Evolutionary conservation across 176 grass and related monocot genomes (phyloP), one percentile per base, ranked within the genome.

Genomic region (Bonia amplexicaulis): DNA sequence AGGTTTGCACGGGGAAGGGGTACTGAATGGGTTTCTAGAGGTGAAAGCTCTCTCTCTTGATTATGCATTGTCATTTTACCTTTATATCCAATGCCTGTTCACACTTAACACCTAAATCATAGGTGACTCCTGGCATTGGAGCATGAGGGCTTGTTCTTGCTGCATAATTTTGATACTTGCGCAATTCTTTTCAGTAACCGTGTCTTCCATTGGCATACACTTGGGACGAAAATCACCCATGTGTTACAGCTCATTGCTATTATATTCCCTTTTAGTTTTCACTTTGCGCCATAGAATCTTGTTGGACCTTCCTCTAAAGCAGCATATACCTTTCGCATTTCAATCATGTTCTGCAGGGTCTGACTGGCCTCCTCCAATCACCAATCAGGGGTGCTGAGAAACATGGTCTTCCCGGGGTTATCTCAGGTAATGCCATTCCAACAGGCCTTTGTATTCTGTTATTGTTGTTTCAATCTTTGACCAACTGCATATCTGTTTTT

Each of bases 311-410:
- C 74, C 66, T 60, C 48, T 78, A 33, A 69, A 86, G 62, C 61
- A 66, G 47, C 42, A 27, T 61, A 39, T 80, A 48, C 12, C 33
- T 49, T 89, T 46, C 85, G 62, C n/a, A 8, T 82, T 88, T 52
- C 61, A 41, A 62, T 29, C 26, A 58, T 87, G 69, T 82, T 81
- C 42, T 87, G 29, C 83, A 98, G 96, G 96, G 96, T 88, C 84
- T 98, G 60, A 98, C 96, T 77, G 96, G 96, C 65, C 87, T 98
- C 27, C 96, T 98, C 54, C 96, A 98, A 73, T 98, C 93, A 76
- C 93, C 96, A 51, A 95, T 98, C 44, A 93, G 89, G 82, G 93
- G 96, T 87, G 93, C 91, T 87, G 96, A 98, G 73, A 98, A 90
- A 80, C 96, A 98, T 91, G 96, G 96, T 45, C 90, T 98, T 78